Base-by-base conservation (phyloP, 495 filamentous ascomycete genomes). In the Tuber brumale region DNA sequence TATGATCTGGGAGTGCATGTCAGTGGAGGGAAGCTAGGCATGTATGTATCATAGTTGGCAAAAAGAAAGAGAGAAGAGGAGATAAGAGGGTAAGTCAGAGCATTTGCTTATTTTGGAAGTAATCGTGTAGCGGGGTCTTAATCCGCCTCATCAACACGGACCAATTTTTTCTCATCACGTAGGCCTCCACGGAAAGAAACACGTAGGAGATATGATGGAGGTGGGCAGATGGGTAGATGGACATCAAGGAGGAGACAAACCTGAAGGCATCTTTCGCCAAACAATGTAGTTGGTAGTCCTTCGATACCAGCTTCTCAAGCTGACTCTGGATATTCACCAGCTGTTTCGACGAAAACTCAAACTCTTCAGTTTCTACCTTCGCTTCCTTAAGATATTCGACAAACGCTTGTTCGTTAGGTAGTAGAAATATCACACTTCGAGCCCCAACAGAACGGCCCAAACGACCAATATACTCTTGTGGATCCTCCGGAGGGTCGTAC, bases 71-170 rank as follows among this genome's bases (percentile, higher is more conserved):
- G 31, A 70, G 6, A 44, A n/a, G 16, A 35, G 39, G 31, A 57
- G 16, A 45, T 9, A 37, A 48, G 31, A 45, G 79, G 81, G 75
- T 76, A 71, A 72, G 72, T 75, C 51, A 79, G 81, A 84, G 81
- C 81, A 78, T 83, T 80, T 85, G 82, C 80, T 75, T 78, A 83
- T 84, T 83, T 85, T 85, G 57, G 57, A 66, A 66, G 57, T 66
- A 66, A 80, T 87, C 86, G 85, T 86, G 79, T 79, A 76, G 84
- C 85, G 84, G 86, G 85, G 86, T 87, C 86, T 88, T 86, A 88
- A 84, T 86, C 86, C 86, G 85, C 85, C 84, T 88, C 86, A 85
- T 86, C 77, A 87, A 87, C 86, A 88, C 86, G 86, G 86, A 87
- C 86, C 85, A 88, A 87, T 83, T 74, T 77, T 18, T 85, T 85